Conservation (phyloP, 1,284 basidiomycete species). For the Sporisorium iseilematis-ciliati region DNA sequence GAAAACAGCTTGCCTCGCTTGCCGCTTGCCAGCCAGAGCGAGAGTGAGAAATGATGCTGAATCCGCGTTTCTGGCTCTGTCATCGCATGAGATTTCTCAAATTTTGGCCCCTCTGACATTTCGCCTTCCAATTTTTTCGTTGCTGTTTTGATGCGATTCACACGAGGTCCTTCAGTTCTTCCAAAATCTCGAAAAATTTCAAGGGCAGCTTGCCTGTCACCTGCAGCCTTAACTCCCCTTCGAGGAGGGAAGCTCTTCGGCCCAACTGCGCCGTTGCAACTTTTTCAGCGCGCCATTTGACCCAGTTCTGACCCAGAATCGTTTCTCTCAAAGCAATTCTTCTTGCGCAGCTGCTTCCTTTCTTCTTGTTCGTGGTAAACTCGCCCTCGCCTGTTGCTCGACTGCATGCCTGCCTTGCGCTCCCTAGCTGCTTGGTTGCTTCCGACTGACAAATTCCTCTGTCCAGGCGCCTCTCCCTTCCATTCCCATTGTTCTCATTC, state of each 20-base stretch:
- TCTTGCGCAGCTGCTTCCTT: no score
- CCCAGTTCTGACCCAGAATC: no score
- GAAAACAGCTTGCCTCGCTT: no score
- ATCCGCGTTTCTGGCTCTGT: neutral
- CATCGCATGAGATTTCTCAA: neutral
- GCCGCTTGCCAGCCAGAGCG: neutral
- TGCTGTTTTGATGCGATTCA: neutral
- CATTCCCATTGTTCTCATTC: no score
- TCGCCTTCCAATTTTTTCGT: neutral
- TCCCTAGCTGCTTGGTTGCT: no score
- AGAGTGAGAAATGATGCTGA: neutral
- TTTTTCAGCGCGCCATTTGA: neutral
- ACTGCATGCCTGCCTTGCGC: no score
- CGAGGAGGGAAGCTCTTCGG: neutral
- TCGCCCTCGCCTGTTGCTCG: no score
- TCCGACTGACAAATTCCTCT: no score
- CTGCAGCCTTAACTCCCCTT: constrained; percentile 12
- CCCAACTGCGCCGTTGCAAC: neutral
- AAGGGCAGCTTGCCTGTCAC: constrained; percentile 17
- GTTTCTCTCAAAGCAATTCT: no score
- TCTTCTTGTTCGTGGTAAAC: no score
- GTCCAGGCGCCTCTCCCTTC: no score
- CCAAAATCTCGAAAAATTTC: constrained; percentile 31
- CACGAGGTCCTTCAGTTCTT: constrained; percentile 32
- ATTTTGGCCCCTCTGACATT: neutral